A percentile compares a stretch with the other conserved stretches of the same genome.
Evolutionary conservation across 257 asterid genomes (phyloP).

Genomic region (Nicotiana obtusifolia): DNA sequence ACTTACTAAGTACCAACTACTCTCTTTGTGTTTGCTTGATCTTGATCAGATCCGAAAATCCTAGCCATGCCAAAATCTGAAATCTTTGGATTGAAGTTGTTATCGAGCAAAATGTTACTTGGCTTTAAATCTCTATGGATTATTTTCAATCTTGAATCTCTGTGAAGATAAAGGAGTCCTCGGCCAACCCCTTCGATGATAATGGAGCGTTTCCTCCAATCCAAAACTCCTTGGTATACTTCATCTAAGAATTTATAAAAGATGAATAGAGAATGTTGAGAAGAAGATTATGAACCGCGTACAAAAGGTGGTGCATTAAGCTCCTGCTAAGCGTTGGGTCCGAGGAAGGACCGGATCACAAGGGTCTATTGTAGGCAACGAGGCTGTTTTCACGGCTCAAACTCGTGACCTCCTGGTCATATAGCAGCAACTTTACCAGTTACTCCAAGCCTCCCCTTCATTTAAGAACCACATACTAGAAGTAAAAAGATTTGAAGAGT

Average conservation of each 20-base stretch:
- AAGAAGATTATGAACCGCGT: not conserved
- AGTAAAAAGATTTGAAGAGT: not conserved
- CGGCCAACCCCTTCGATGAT: conserved; percentile 44
- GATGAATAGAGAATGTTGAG: not conserved
- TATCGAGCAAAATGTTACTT: conserved; percentile 48
- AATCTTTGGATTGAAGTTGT: conserved; percentile 55
- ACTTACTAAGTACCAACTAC: conserved; percentile 63
- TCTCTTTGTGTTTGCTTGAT: conserved; percentile 47
- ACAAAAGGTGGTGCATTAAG: not conserved
- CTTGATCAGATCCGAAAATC: conserved; percentile 35
- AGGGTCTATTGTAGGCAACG: too few species aligned
- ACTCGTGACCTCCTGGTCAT: too few species aligned
- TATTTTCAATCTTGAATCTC: conserved; percentile 48
- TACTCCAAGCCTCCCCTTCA: too few species aligned
- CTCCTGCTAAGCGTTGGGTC: too few species aligned
- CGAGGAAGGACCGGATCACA: too few species aligned
- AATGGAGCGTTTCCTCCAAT: conserved; percentile 22
- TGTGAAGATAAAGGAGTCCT: conserved; percentile 62
- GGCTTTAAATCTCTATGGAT: conserved; percentile 60
- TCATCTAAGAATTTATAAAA: conserved; percentile 16
- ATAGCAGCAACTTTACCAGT: too few species aligned
- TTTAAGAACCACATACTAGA: not conserved
- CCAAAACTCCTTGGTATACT: conserved; percentile 9
- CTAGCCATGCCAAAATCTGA: conserved; percentile 69
- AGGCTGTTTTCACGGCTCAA: too few species aligned